A percentile compares a stretch with the other conserved stretches of the same genome.
These are phyloP conservation scores for Solanum chacoense DNA, from an alignment of 305 asterid species.

Conservation along the genomic window DNA sequence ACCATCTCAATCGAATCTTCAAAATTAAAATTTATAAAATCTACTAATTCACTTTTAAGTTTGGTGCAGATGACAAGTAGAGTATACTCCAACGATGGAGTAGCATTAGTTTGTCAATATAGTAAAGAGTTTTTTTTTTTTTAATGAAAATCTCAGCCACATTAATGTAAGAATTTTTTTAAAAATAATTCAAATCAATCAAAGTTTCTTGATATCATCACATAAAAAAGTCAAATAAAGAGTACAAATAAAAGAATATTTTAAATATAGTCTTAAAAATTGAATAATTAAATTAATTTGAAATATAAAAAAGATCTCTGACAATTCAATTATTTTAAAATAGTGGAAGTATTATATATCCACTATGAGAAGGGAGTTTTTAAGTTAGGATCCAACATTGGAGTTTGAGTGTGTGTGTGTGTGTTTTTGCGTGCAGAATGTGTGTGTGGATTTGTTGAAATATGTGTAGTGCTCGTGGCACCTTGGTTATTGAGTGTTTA, in stretches of 20 bases:
- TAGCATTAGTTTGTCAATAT: not conserved
- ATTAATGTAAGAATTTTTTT: not conserved
- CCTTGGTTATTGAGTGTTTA: not conserved
- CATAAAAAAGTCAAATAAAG: not conserved
- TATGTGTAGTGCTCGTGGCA: not conserved
- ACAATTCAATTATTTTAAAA: too few relatives aligned
- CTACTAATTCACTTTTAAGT: too few relatives aligned
- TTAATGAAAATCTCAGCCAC: not conserved
- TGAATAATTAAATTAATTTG: too few relatives aligned
- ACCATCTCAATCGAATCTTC: too few relatives aligned
- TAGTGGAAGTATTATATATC: too few relatives aligned
- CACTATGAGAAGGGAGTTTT: not conserved
- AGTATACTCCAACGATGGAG: not conserved
- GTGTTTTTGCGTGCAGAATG: not conserved
- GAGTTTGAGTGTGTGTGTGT: not conserved
- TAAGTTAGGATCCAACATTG: constrained; percentile 7
- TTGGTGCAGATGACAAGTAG: not conserved
- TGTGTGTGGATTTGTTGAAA: not conserved
- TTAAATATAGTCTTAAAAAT: too few relatives aligned
- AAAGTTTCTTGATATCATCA: too few relatives aligned
- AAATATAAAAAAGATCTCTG: too few relatives aligned
- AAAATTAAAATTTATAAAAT: too few relatives aligned
- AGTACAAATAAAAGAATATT: not conserved
- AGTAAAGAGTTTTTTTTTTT: too few relatives aligned
- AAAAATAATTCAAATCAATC: too few relatives aligned